Base-by-base conservation (phyloP, 129 eudicot genomes). In the Lactuca sativa region DNA sequence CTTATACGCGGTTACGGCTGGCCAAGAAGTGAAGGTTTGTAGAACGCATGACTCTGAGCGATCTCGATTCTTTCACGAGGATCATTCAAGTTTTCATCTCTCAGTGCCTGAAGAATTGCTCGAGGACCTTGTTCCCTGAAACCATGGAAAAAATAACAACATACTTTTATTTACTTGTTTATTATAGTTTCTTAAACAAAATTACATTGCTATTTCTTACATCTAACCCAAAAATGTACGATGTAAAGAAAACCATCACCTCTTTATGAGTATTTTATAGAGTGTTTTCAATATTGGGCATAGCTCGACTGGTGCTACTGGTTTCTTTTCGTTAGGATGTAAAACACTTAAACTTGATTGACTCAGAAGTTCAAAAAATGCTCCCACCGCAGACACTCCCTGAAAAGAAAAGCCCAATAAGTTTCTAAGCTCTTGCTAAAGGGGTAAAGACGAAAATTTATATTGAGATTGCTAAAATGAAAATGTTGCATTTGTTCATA, bases 381-480 rank as follows among this genome's bases (percentile, higher is more conserved):
- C 97, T 62, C 80, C 85, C 6, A 91, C 90, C 2, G 95, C 95
- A n/a, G 95, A 87, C 9, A 87, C 95, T 66, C 95, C 95, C 90
- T 88, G 69, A 43, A 13, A 73, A 76, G 5, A 59, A 6, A 37
- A 37, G 25, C 16, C 31, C 10, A 37, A 51, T 33, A 11, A 60
- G 52, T 47, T 47, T 36, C 38, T 36, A 4, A 36, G 5, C 6
- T 36, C 38, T 36, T 36, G 49, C 49, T 9, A 43, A 9, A 43
- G 5, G 13, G 49, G 3, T 8, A 43, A 40, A 40, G 44, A 5
- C 44, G 44, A 7, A 7, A 5, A 40, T 40, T 40, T 7, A 40
- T 40, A 40, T 40, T 40, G 44, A 40, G 44, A 40, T 0, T 40
- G 5, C 38, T 7, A 5, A 7, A 5, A 40, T 3, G 43, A 38